Conservation (phyloP, 164 flowering plant genomes). For the Tetrastigma voinierianum region DNA sequence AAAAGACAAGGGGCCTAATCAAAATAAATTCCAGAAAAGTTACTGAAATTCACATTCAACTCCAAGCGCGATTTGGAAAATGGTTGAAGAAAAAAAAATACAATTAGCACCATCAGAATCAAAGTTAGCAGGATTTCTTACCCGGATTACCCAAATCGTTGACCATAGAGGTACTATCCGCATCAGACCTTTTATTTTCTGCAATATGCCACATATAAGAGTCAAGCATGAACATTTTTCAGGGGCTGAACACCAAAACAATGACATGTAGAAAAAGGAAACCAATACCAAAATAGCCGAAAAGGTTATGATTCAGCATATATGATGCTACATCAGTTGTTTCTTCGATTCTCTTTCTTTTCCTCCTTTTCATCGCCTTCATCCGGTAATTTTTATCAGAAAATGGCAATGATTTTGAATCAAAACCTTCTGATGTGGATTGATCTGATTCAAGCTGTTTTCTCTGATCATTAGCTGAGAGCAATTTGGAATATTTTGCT, state of each 20-base stretch:
- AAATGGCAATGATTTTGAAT: slow-evolving; percentile 63
- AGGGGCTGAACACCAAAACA: slow-evolving; percentile 6
- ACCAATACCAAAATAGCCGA: slow-evolving; percentile 71
- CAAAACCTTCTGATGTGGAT: slow-evolving; percentile 32
- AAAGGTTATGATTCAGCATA: slow-evolving; percentile 72
- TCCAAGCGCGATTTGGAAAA: too few species aligned
- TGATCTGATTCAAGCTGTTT: slow-evolving; percentile 35
- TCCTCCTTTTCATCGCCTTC: slow-evolving; percentile 66
- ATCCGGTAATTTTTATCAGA: slow-evolving; percentile 25
- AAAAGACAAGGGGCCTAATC: too few species aligned
- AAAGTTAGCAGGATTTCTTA: slow-evolving; percentile 17
- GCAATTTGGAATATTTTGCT: slow-evolving; percentile 47
- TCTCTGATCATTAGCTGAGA: slow-evolving; percentile 36
- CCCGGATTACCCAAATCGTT: slow-evolving; percentile 62
- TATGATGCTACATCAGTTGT: slow-evolving; percentile 48
- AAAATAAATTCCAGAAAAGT: too few species aligned
- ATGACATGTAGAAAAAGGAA: slow-evolving; percentile 10
- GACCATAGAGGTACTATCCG: slow-evolving; percentile 46
- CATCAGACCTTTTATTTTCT: slow-evolving; percentile 69
- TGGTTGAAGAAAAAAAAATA: too few species aligned
- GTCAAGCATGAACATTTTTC: not conserved
- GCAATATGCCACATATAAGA: slow-evolving; percentile 26
- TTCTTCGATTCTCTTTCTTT: slow-evolving; percentile 71
- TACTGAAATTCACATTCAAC: too few species aligned
- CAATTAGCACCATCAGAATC: too few species aligned